Conservation (phyloP, 108 stramenopile species). For the Seminavis robusta region DNA sequence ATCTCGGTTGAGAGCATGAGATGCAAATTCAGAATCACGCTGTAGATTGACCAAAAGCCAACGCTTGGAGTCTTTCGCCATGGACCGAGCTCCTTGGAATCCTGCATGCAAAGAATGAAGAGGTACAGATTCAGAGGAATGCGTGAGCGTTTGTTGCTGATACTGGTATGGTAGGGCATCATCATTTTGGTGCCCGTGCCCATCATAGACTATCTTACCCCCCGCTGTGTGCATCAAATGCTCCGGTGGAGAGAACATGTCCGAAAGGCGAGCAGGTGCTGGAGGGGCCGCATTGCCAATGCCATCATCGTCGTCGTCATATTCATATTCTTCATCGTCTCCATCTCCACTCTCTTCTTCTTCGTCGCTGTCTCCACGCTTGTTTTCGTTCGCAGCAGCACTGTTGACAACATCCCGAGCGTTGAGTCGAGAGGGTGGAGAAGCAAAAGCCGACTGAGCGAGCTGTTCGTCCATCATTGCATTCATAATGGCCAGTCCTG, state of each 20-base stretch:
- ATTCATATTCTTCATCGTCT: constrained; percentile 11
- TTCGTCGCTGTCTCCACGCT: constrained; percentile 2
- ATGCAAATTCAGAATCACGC: constrained; percentile 79
- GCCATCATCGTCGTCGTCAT: constrained; percentile 21
- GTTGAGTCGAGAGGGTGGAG: not conserved
- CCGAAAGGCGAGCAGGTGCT: constrained; percentile 34
- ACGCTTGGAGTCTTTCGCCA: constrained; percentile 79
- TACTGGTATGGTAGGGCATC: too few relatives aligned
- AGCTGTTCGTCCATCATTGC: constrained; percentile 28
- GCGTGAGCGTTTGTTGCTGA: constrained; percentile 18
- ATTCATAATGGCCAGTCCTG: constrained; percentile 12
- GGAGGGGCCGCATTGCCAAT: not conserved
- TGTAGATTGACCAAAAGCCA: constrained; percentile 95
- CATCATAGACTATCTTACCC: too few relatives aligned
- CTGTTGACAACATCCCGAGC: constrained; percentile 37
- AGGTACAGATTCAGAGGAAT: constrained; percentile 2
- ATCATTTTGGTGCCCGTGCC: too few relatives aligned
- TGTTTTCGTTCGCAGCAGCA: constrained; percentile 34
- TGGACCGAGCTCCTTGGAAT: constrained; percentile 77
- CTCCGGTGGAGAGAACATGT: constrained; percentile 77
- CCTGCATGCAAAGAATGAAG: too few relatives aligned
- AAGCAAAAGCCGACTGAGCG: constrained; percentile 22
- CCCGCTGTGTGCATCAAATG: constrained; percentile 69
- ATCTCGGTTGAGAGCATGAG: constrained; percentile 94
- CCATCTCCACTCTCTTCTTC: constrained; percentile 16